These are phyloP conservation scores for Kandelia obovata DNA, from an alignment of 345 rosid species.

Conservation along the genomic window DNA sequence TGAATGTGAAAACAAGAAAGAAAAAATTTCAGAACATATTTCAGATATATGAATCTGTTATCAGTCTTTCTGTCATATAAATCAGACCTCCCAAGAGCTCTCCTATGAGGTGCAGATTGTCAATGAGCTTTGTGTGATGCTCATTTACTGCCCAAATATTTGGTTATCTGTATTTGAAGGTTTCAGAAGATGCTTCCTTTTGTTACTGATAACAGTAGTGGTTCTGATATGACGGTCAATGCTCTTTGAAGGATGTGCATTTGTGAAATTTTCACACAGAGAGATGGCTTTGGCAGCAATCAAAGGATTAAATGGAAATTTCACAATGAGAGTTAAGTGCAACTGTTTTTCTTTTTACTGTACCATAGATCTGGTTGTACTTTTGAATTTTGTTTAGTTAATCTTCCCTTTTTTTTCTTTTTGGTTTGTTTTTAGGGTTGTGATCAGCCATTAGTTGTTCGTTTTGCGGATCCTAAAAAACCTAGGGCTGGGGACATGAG, in stretches of 20 bases:
- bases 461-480: conserved; percentile 77
- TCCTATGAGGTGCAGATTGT: neutral
- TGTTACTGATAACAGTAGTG: conserved; percentile 1
- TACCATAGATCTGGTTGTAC: conserved; percentile 10
- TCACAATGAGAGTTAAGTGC: conserved; percentile 64
- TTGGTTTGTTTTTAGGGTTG: conserved; percentile 55
- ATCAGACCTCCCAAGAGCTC: neutral
- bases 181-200: neutral
- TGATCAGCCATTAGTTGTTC: conserved; percentile 72
- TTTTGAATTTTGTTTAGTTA: conserved; percentile 13
- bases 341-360: conserved; percentile 7
- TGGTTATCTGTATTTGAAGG: neutral
- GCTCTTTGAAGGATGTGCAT: conserved; percentile 66
- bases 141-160: neutral
- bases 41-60: neutral
- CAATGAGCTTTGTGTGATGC: neutral
- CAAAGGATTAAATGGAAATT: conserved; percentile 62
- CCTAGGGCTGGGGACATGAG: conserved; percentile 65
- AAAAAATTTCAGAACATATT: neutral
- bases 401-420: conserved; percentile 6
- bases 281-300: conserved; percentile 91
- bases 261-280: conserved; percentile 62
- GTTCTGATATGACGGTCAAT: conserved; percentile 22
- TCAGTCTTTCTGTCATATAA: neutral
- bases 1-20: neutral